Evolutionary conservation across 768 basidiomycete species (phyloP).

Genomic region (Leccinum disarticulatum): DNA sequence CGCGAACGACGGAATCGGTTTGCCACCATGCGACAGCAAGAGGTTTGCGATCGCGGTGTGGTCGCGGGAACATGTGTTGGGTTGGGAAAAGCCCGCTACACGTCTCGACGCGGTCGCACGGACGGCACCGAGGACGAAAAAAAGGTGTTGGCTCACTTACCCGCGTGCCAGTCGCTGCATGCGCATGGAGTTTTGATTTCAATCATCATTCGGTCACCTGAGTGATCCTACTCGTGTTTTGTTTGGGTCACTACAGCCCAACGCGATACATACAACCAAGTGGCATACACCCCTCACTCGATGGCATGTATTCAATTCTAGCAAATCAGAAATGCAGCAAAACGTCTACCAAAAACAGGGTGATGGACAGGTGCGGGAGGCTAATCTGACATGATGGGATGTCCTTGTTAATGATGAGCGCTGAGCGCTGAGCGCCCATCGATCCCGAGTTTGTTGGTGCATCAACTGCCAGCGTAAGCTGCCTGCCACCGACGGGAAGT

Average conservation of each 20-base stretch:
- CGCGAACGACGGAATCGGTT: constrained; percentile 13
- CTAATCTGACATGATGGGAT: constrained; percentile 21
- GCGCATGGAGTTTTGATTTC: constrained; percentile 1
- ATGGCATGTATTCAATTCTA: constrained; percentile 4
- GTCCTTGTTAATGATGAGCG: constrained; percentile 12
- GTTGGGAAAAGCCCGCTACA: constrained; percentile 13
- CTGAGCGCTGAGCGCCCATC: constrained; percentile 7
- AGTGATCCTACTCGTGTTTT: neutral
- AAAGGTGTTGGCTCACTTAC: constrained; percentile 3
- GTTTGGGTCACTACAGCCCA: neutral
- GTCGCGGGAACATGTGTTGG: constrained; percentile 25
- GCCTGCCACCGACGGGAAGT: constrained; percentile 17
- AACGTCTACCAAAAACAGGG: constrained; percentile 15
- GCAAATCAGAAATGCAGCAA: constrained; percentile 12
- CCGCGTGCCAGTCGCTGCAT: constrained; percentile 4
- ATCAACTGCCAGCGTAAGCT: constrained; percentile 26
- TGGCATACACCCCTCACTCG: constrained; percentile 12
- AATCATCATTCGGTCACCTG: neutral
- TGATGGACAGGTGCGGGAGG: constrained; percentile 16
- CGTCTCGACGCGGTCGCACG: constrained; percentile 2
- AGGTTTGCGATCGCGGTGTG: constrained; percentile 25
- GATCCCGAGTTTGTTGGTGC: constrained; percentile 20
- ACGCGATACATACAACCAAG: neutral
- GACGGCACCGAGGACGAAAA: constrained; percentile 5
- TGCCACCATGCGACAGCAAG: constrained; percentile 12